Base-by-base conservation (phyloP, 805 yeast genomes). In the Hermanozyma aechmeae region DNA sequence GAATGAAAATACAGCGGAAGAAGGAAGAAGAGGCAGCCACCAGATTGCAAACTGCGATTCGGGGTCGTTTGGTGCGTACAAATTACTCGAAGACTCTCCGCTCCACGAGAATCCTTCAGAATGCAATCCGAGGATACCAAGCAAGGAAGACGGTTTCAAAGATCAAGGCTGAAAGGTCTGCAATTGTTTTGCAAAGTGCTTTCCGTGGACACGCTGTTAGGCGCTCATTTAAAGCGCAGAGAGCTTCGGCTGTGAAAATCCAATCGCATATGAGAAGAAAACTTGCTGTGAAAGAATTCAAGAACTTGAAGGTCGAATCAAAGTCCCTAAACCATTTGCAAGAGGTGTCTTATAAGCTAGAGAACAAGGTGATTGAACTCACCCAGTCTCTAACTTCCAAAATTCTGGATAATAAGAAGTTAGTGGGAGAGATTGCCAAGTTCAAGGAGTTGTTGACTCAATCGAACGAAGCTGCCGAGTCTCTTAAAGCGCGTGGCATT, bases 341-440 rank as follows among this genome's bases (percentile, higher is more conserved):
- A 56, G 95, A 89, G 53, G 94, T 84, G 23, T 86, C 94, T 46
- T 92, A 85, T 59, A 76, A 81, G 52, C 71, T 93, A 46, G 99
- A 92, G 56, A 92, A 92, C 58, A 92, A 93, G 66, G 96, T 93
- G n/a, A 86, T 92, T 40, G 94, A 87, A 56, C 72, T 92, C 43
- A 89, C 96, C 3, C 93, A 89, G 48, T 71, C 79, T 9, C 65
- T 89, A 36, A 74, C 95, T 1, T 58, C 76, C 21, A 82, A 84
- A 52, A 78, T 81, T 15, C 82, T 75, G 40, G 96, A 85, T 43
- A 87, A 87, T 56, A 79, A 79, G 60, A 71, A 68, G 36, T 65
- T 89, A 48, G 66, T 73, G 34, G 56, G 58, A 11, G 80, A 81
- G 45, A 71, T 87, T 28, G 68, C 71, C 11, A 50, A 46, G 32